These are phyloP conservation scores for Verticillium nubilum DNA, from an alignment of 2,329 filamentous ascomycete species.

Conservation along the genomic window DNA sequence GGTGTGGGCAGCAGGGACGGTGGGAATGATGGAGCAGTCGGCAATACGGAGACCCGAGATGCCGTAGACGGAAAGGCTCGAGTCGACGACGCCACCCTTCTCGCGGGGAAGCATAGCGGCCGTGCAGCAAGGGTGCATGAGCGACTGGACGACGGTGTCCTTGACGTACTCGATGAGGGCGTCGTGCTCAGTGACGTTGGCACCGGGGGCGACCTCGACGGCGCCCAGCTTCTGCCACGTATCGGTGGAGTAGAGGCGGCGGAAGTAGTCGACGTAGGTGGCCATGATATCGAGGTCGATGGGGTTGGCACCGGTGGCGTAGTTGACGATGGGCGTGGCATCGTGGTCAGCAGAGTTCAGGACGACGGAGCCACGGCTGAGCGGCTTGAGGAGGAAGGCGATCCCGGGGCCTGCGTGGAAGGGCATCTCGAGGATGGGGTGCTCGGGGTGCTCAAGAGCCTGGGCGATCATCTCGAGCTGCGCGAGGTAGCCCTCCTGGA, in stretches of 20 bases:
- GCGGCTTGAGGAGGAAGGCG: conserved; percentile 23
- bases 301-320: conserved; percentile 26
- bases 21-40: conserved; percentile 20
- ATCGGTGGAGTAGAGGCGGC: conserved; percentile 19
- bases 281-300: conserved; percentile 28
- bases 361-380: conserved; percentile 27
- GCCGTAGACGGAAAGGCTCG: conserved; percentile 26
- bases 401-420: conserved; percentile 17
- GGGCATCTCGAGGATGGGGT: conserved; percentile 23
- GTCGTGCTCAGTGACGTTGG: conserved; percentile 12
- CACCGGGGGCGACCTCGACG: conserved; percentile 22
- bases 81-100: conserved; percentile 28
- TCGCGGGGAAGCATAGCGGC: conserved; percentile 36
- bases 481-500: conserved; percentile 18
- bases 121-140: conserved; percentile 36
- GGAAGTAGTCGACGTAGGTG: conserved; percentile 22
- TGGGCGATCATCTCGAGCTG: conserved; percentile 19
- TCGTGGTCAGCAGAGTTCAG: conserved; percentile 16
- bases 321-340: conserved; percentile 24
- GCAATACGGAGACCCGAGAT: conserved; percentile 24
- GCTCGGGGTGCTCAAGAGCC: conserved; percentile 19
- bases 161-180: conserved; percentile 17
- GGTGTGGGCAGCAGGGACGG: conserved; percentile 28
- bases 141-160: conserved; percentile 24
- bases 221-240: conserved; percentile 20